phyloP scores from a whole-genome alignment of 179 eudicot genomes.

The Vitellaria paradoxa region DNA sequence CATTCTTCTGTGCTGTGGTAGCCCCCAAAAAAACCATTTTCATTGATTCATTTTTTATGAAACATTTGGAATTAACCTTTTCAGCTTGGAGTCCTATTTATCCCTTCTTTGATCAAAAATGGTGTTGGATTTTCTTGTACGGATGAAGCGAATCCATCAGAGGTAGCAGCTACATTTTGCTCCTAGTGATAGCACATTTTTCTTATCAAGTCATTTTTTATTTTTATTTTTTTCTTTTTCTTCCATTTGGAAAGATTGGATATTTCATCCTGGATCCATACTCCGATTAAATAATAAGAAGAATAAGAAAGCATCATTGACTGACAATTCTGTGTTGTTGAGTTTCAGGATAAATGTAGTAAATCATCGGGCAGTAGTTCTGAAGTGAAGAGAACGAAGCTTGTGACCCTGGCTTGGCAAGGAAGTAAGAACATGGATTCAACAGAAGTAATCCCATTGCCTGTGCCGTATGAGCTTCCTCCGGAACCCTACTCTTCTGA shows the following conservation, averaged over 20 bases:
- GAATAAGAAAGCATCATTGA: not conserved
- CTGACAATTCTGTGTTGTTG: not conserved
- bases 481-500: conserved; percentile 68
- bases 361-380: conserved; percentile 20
- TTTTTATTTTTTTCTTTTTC: not conserved
- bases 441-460: conserved; percentile 57
- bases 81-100: conserved; percentile 89
- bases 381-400: conserved; percentile 45
- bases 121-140: conserved; percentile 76
- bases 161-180: conserved; percentile 35
- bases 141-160: conserved; percentile 27
- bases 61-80: conserved; percentile 16
- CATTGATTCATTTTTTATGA: not conserved
- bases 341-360: conserved; percentile 31
- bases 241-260: not conserved
- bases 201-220: not conserved
- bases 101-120: conserved; percentile 45
- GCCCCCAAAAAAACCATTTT: too few relatives aligned
- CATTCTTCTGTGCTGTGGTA: not conserved
- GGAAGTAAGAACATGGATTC: conserved; percentile 32
- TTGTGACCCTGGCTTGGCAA: conserved; percentile 68
- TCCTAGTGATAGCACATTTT: not conserved
- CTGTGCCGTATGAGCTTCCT: conserved; percentile 94
- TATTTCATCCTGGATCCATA: not conserved
- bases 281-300: not conserved